Percentiles rank a stretch among this genome's conserved stretches.
Evolutionary conservation across 2,329 filamentous ascomycete genomes (phyloP).

Genomic region (Aureobasidium namibiae): DNA sequence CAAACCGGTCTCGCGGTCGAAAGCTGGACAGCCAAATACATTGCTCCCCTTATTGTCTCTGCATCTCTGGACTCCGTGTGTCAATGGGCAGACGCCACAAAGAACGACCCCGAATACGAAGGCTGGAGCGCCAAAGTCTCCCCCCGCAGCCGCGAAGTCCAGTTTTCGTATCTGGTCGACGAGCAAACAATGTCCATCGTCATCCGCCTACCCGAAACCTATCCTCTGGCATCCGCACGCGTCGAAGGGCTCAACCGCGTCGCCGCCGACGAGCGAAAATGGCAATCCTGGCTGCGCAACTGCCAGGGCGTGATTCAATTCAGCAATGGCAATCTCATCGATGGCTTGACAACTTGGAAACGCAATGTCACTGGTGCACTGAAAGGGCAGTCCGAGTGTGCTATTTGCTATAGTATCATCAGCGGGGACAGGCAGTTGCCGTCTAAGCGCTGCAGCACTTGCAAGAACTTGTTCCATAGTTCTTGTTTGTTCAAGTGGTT

Average conservation of each 20-base stretch:
- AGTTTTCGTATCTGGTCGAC: slow-evolving; percentile 78
- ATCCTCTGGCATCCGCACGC: slow-evolving; percentile 70
- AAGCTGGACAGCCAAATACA: slow-evolving; percentile 73
- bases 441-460: slow-evolving; percentile 84
- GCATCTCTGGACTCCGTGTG: slow-evolving; percentile 59
- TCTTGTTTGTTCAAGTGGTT: slow-evolving; percentile 96
- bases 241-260: slow-evolving; percentile 75
- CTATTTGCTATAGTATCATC: slow-evolving; percentile 94
- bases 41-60: slow-evolving; percentile 62
- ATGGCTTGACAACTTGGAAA: slow-evolving; percentile 77
- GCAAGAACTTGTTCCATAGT: slow-evolving; percentile 88
- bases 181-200: slow-evolving; percentile 75
- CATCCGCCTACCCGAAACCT: slow-evolving; percentile 72
- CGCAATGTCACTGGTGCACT: slow-evolving; percentile 80
- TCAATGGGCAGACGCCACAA: slow-evolving; percentile 49
- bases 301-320: slow-evolving; percentile 92
- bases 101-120: slow-evolving; percentile 37
- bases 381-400: slow-evolving; percentile 89
- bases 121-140: slow-evolving; percentile 63
- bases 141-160: slow-evolving; percentile 63
- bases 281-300: slow-evolving; percentile 82
- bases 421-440: slow-evolving; percentile 81
- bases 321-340: slow-evolving; percentile 78
- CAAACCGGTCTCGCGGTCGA: slow-evolving; percentile 75
- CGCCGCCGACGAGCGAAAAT: slow-evolving; percentile 82